Evolutionary conservation across 1,139 yeast genomes (phyloP).

Genomic region (Ogataea hybrid): DNA sequence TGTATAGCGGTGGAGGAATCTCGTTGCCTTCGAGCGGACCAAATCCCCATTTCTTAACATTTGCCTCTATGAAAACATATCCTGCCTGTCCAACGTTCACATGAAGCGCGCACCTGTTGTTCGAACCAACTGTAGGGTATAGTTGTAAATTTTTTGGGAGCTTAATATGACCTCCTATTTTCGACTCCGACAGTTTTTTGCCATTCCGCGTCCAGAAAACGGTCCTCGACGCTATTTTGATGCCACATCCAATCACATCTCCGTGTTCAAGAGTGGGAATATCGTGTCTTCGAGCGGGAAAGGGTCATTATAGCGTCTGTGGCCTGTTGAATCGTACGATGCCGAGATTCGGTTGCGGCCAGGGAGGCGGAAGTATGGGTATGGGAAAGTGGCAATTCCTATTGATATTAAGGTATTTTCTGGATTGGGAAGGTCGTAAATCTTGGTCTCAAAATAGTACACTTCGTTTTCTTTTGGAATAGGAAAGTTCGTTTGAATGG

Average conservation of each 20-base stretch:
- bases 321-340: conserved; percentile 51
- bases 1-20: conserved; percentile 64
- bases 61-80: conserved; percentile 56
- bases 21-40: conserved; percentile 59
- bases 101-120: conserved; percentile 50
- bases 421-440: conserved; percentile 59
- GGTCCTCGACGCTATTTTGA: conserved; percentile 58
- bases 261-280: conserved; percentile 53
- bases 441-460: conserved; percentile 85
- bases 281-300: conserved; percentile 39
- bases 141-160: conserved; percentile 33
- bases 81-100: conserved; percentile 60
- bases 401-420: conserved; percentile 31
- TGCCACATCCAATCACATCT: conserved; percentile 68
- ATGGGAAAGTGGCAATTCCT: conserved; percentile 50
- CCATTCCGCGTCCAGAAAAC: conserved; percentile 70
- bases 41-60: conserved; percentile 65
- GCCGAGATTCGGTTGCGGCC: conserved; percentile 53
- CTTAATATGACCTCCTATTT: conserved; percentile 67
- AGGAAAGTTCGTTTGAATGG: conserved; percentile 83
- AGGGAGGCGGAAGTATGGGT: conserved; percentile 59
- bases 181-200: conserved; percentile 62
- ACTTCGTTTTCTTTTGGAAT: conserved; percentile 84
- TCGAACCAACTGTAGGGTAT: conserved; percentile 55
- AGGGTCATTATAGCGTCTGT: conserved; percentile 51